Evolutionary conservation across 352 stramenopile genomes (phyloP).

Genomic region (Globisporangium acanthophoron): DNA sequence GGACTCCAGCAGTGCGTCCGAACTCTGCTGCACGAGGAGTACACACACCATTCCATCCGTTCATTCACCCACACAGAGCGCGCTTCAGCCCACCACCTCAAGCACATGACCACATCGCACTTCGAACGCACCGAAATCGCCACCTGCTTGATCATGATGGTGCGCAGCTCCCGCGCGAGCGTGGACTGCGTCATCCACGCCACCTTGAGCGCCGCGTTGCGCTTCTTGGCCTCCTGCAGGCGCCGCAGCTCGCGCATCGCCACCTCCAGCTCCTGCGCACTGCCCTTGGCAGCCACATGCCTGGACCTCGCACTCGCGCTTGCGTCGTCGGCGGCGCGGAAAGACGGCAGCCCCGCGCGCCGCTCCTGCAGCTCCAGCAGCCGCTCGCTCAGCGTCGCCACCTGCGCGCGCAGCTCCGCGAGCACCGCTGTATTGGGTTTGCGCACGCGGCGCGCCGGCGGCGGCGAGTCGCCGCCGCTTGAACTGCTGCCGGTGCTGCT

Average conservation of each 20-base stretch:
- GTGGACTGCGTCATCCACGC: not conserved
- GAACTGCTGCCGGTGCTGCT: not conserved
- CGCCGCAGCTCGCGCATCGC: not conserved
- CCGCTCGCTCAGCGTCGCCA: not conserved
- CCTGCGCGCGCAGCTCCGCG: not conserved
- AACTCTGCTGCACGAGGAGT: not conserved
- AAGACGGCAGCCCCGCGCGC: not conserved
- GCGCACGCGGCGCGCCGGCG: not conserved
- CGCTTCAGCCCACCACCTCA: not conserved
- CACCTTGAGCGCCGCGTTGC: not conserved
- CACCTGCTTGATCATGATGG: not conserved
- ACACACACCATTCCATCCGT: not conserved
- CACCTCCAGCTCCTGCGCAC: not conserved
- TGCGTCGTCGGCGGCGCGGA: not conserved
- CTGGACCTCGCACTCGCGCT: not conserved
- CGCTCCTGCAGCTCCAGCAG: not conserved
- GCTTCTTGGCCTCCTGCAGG: not conserved
- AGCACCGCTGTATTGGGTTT: not conserved
- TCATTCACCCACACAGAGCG: too few species aligned
- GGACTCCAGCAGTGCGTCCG: not conserved
- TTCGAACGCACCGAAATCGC: not conserved
- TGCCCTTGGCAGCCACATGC: not conserved
- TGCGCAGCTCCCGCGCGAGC: not conserved
- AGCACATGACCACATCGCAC: not conserved
- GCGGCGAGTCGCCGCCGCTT: not conserved